These are phyloP conservation scores for Trichosporon sp. DNA, from an alignment of 1,284 basidiomycete species.

Conservation along the genomic window DNA sequence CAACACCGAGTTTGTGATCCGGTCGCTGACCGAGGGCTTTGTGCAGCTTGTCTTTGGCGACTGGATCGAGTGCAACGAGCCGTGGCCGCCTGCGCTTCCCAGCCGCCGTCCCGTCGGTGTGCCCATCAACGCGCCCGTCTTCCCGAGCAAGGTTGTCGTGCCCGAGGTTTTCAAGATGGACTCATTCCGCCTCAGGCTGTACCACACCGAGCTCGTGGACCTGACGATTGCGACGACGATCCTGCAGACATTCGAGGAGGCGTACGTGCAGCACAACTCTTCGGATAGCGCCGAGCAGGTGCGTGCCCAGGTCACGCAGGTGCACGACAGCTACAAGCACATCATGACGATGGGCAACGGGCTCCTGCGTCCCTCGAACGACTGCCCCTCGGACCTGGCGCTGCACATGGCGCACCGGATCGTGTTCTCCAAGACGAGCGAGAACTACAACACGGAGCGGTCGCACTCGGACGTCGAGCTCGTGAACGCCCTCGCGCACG, in stretches of 20 bases:
- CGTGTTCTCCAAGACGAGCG: constrained; percentile 18
- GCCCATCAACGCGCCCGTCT: constrained; percentile 56
- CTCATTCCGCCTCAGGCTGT: constrained; percentile 68
- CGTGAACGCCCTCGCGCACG: constrained; percentile 26
- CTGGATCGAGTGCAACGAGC: constrained; percentile 44
- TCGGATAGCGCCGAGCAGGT: constrained; percentile 69
- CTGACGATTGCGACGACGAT: constrained; percentile 76
- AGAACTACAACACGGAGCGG: neutral
- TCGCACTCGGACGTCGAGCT: constrained; percentile 23
- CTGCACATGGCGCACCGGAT: constrained; percentile 33
- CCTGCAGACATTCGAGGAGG: constrained; percentile 30
- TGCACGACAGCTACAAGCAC: constrained; percentile 35
- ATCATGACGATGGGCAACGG: constrained; percentile 33
- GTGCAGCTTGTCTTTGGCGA: constrained; percentile 67
- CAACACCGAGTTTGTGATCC: constrained; percentile 47
- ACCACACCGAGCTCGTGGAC: constrained; percentile 70
- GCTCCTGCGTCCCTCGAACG: constrained; percentile 14
- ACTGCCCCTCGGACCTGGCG: constrained; percentile 28
- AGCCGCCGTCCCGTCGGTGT: constrained; percentile 44
- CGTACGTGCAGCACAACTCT: constrained; percentile 59
- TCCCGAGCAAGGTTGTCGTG: constrained; percentile 51
- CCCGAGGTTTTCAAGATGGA: constrained; percentile 88
- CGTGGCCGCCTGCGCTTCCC: constrained; percentile 47
- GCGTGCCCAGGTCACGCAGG: constrained; percentile 60
- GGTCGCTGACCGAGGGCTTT: constrained; percentile 67